Base-by-base conservation (phyloP, 495 filamentous ascomycete species). In the Filosporella fistucella region DNA sequence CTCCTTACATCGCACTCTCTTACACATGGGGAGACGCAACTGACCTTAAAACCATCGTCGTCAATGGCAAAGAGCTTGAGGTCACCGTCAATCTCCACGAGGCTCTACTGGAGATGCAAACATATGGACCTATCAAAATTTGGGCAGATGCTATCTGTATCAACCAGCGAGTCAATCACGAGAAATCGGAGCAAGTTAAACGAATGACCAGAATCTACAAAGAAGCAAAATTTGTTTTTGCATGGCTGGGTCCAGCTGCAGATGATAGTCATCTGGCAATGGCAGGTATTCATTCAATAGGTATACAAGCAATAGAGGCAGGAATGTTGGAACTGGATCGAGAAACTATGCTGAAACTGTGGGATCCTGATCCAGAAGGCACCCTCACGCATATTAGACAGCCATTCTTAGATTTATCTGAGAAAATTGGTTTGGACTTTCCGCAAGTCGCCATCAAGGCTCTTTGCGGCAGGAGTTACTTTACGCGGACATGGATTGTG, bases 21-120 rank as follows among this genome's bases (percentile, higher is more conserved):
- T 63, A 63, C 35, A 51, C 58, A 9, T 63, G 57, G 60, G 57
- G 60, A 8, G 30, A 50, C 33, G n/a, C 20, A 28, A 30, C 37
- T 11, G 24, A 47, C 10, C 26, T 21, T 0, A 22, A 20, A 2
- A 52, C 42, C 11, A 40, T 47, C 8, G 2, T 10, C 13, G 22
- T 37, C 22, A 33, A 47, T 25, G 45, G 28, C 20, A 2, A 26
- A 29, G 16, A 20, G 16, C 11, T 50, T 12, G n/a, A 13, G 3
- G 38, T 42, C 3, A 50, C 47, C 21, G 14, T 23, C 6, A 50
- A 29, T 32, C 38, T 50, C 2, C 12, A 16, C 10, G 40, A 3
- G 6, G 47, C 47, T 11, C 33, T 43, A 3, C 41, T 21, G 4
- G 25, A 43, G n/a, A n/a, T n/a, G n/a, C n/a, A n/a, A n/a, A n/a